Evolutionary conservation across 1,284 basidiomycete genomes (phyloP).

Genomic region (Ganoderma multipileum): DNA sequence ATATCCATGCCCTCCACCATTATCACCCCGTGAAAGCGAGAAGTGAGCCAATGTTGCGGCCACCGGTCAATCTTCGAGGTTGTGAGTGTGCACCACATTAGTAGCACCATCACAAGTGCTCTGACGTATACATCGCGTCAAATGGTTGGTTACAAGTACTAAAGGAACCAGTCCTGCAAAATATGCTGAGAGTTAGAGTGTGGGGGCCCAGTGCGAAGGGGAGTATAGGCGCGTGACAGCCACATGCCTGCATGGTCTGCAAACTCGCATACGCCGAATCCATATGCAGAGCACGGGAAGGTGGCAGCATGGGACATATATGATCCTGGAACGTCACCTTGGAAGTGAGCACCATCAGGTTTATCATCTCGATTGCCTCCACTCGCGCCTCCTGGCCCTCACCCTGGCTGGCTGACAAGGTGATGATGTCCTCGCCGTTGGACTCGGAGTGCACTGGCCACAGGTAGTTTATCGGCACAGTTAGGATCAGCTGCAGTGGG

Average conservation of each 20-base stretch:
- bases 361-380: conserved; percentile 27
- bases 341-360: conserved; percentile 25
- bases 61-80: too few species aligned
- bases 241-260: conserved; percentile 68
- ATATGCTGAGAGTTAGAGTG: too few species aligned
- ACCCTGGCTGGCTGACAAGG: conserved; percentile 33
- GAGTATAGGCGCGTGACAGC: too few species aligned
- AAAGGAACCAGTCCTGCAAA: too few species aligned
- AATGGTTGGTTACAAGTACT: too few species aligned
- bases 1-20: too few species aligned
- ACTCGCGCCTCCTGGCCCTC: conserved; percentile 36
- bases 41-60: too few species aligned
- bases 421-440: conserved; percentile 34
- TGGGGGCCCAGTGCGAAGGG: too few species aligned
- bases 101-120: too few species aligned
- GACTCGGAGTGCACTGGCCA: conserved; percentile 38
- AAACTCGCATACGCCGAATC: conserved; percentile 73
- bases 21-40: too few species aligned
- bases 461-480: conserved; percentile 41
- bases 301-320: conserved; percentile 73
- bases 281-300: conserved; percentile 64
- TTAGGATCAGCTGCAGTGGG: conserved; percentile 28
- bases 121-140: too few species aligned
- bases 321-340: conserved; percentile 25
- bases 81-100: too few species aligned